Evolutionary conservation across 1,139 yeast species (phyloP).

Genomic region (Candida sanyaensis): DNA sequence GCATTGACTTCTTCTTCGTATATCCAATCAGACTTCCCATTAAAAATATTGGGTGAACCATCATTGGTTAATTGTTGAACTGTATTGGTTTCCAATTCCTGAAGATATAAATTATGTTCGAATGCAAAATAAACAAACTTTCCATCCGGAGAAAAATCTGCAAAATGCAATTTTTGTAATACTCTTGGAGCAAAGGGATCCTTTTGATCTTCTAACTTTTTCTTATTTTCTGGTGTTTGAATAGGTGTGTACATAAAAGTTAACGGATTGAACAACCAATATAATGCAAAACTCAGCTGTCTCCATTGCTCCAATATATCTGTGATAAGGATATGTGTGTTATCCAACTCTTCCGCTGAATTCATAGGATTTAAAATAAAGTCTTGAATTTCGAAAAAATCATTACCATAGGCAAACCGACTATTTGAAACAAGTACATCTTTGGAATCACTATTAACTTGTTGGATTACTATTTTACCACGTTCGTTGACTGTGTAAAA

Average conservation of each 20-base stretch:
- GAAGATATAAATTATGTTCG: conserved; percentile 43
- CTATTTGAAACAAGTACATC: conserved; percentile 21
- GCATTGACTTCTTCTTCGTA: conserved; percentile 67
- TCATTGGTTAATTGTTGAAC: conserved; percentile 47
- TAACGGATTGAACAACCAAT: conserved; percentile 35
- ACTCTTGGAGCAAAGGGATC: conserved; percentile 8
- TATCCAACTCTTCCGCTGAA: conserved; percentile 27
- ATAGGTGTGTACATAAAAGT: conserved; percentile 25
- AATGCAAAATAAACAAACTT: conserved; percentile 34
- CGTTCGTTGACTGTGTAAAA: conserved; percentile 28
- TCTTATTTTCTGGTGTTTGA: conserved; percentile 20
- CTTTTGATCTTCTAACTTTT: conserved; percentile 7
- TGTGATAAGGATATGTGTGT: conserved; percentile 36
- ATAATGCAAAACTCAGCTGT: conserved; percentile 40
- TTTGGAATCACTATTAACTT: conserved; percentile 21
- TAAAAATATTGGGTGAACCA: conserved; percentile 50
- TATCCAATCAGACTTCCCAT: conserved; percentile 66
- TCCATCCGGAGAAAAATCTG: conserved; percentile 44
- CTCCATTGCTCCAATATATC: conserved; percentile 40
- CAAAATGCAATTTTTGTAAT: conserved; percentile 40
- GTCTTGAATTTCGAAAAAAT: conserved; percentile 32
- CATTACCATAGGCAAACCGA: conserved; percentile 35
- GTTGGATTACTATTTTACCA: conserved; percentile 21
- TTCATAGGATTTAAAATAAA: conserved; percentile 35
- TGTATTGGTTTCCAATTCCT: conserved; percentile 27